phyloP scores from a whole-genome alignment of 2,329 filamentous ascomycete genomes.

The Chalara sp. region DNA sequence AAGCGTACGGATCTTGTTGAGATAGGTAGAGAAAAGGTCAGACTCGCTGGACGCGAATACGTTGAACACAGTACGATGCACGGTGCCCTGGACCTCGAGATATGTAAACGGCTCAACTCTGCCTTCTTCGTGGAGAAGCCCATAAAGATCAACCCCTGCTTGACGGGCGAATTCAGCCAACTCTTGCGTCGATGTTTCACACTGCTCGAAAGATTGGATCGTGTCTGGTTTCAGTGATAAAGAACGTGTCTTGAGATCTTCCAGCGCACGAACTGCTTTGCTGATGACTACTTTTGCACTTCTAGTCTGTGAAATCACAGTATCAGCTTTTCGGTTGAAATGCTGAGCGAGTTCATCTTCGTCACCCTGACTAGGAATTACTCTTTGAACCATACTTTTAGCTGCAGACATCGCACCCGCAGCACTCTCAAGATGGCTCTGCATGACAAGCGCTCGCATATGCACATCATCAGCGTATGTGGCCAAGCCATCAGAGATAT shows the following conservation, averaged over 20 bases:
- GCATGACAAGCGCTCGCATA: slow-evolving; percentile 69
- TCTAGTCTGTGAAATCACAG: slow-evolving; percentile 66
- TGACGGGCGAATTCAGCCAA: slow-evolving; percentile 60
- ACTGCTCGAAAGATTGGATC: slow-evolving; percentile 61
- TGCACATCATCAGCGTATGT: slow-evolving; percentile 73
- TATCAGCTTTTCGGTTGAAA: slow-evolving; percentile 65
- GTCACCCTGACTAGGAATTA: slow-evolving; percentile 48
- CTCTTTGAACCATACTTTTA: slow-evolving; percentile 60
- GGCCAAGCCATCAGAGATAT: slow-evolving; percentile 63
- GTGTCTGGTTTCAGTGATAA: slow-evolving; percentile 66
- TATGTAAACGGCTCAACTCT: slow-evolving; percentile 61
- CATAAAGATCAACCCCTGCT: slow-evolving; percentile 58
- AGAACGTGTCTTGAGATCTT: slow-evolving; percentile 70
- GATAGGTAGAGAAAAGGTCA: slow-evolving; percentile 64
- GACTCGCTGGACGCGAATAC: slow-evolving; percentile 52
- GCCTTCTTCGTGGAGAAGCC: slow-evolving; percentile 64
- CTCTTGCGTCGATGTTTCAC: slow-evolving; percentile 56
- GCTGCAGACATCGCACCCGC: slow-evolving; percentile 60
- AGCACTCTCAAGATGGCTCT: slow-evolving; percentile 75
- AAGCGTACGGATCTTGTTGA: slow-evolving; percentile 58
- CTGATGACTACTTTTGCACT: slow-evolving; percentile 77
- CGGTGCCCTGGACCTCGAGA: slow-evolving; percentile 56
- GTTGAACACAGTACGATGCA: slow-evolving; percentile 48
- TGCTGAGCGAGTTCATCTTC: slow-evolving; percentile 62
- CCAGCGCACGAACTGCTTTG: slow-evolving; percentile 69